Conservation (phyloP, 192 early-diverging fungal genomes). For the Backusella mclennaniae region DNA sequence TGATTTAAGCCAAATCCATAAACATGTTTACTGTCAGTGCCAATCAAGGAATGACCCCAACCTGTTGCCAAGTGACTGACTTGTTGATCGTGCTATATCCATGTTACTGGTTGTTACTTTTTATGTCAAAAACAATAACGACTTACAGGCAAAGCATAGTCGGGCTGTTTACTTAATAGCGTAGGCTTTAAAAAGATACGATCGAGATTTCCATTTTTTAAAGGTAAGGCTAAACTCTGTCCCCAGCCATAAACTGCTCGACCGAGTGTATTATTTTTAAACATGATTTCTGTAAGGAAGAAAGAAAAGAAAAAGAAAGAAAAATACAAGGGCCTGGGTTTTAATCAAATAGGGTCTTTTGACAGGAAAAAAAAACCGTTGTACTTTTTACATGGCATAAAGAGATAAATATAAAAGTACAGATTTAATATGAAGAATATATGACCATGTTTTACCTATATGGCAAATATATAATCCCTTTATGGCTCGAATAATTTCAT, state of each 20-base stretch:
- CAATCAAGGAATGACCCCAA: constrained; percentile 36
- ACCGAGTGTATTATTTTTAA: neutral
- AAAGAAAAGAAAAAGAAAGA: neutral
- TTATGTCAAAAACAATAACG: neutral
- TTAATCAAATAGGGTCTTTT: no score
- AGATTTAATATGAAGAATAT: no score
- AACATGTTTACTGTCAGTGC: neutral
- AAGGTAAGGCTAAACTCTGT: constrained; percentile 18
- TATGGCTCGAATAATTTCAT: no score
- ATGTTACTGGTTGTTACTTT: neutral
- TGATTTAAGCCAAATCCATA: constrained; percentile 35
- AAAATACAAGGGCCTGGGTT: neutral
- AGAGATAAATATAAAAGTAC: no score
- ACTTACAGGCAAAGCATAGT: constrained; percentile 24
- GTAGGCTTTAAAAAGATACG: constrained; percentile 4
- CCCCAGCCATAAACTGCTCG: constrained; percentile 27
- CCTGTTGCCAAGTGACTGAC: constrained; percentile 34
- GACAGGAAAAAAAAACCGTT: no score
- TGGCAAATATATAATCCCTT: no score
- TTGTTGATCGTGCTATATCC: neutral
- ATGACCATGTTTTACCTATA: no score
- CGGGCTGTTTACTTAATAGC: constrained; percentile 9
- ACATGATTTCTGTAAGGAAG: neutral
- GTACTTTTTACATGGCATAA: no score
- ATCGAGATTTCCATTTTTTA: constrained; percentile 3